phyloP scores from a whole-genome alignment of 164 flowering plant species.

The Aristolochia fimbriata region DNA sequence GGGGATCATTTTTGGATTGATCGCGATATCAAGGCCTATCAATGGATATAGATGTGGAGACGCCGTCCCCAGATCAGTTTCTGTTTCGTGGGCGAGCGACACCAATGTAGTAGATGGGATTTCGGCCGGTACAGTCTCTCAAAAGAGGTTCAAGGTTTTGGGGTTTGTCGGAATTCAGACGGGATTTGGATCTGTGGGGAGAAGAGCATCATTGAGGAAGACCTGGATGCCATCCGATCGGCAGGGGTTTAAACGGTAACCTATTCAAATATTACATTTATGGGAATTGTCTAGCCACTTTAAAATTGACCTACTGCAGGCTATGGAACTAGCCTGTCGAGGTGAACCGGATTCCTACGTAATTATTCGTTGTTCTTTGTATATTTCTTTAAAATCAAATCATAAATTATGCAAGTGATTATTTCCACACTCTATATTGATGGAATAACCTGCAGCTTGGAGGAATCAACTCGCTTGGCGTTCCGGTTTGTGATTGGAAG shows the following conservation, averaged over 20 bases:
- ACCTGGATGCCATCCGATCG: constrained; percentile 93
- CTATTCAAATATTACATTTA: too few relatives aligned
- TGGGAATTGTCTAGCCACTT: too few relatives aligned
- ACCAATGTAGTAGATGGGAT: constrained; percentile 1
- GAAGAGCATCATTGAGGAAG: constrained; percentile 68
- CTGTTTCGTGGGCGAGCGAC: constrained; percentile 55
- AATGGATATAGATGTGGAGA: constrained; percentile 21
- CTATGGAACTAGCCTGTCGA: too few relatives aligned
- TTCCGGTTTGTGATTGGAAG: constrained; percentile 89
- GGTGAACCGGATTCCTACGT: too few relatives aligned
- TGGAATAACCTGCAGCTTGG: constrained; percentile 50
- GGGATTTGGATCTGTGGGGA: constrained; percentile 71
- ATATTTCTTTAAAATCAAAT: too few relatives aligned
- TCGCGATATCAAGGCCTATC: constrained; percentile 15
- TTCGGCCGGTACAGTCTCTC: constrained; percentile 1
- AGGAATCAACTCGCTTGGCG: constrained; percentile 90
- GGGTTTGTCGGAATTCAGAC: constrained; percentile 97
- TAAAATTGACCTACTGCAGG: too few relatives aligned
- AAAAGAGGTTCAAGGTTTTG: constrained; percentile 67
- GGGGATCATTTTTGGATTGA: constrained; percentile 43
- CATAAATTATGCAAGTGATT: neutral
- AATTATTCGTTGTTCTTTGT: too few relatives aligned
- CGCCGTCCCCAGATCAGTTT: constrained; percentile 39
- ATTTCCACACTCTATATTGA: neutral
- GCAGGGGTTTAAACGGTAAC: constrained; percentile 68